These are phyloP conservation scores for Lactifluus piperatus DNA, from an alignment of 768 basidiomycete genomes.

Conservation along the genomic window DNA sequence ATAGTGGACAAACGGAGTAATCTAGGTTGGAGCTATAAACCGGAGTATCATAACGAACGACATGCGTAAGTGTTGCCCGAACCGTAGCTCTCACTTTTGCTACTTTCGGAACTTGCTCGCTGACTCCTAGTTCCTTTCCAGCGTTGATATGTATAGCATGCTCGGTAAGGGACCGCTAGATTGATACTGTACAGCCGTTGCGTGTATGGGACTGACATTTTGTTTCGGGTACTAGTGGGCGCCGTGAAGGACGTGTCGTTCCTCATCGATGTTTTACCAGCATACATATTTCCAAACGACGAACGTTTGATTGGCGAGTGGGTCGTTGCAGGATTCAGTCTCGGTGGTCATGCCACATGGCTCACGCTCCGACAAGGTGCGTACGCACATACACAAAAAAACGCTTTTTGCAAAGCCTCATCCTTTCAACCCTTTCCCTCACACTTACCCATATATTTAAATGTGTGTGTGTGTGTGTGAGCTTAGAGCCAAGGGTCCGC, in stretches of 20 bases:
- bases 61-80: slow-evolving; percentile 31
- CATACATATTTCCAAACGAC: slow-evolving; percentile 60
- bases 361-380: slow-evolving; percentile 45
- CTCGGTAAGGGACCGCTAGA: slow-evolving; percentile 29
- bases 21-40: slow-evolving; percentile 28
- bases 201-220: neutral
- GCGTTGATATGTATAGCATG: slow-evolving; percentile 42
- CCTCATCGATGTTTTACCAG: slow-evolving; percentile 70
- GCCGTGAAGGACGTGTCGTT: slow-evolving; percentile 71
- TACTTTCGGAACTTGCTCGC: neutral
- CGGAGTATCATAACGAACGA: slow-evolving; percentile 31
- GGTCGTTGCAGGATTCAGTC: slow-evolving; percentile 66
- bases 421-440: too few species aligned
- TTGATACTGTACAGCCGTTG: too few species aligned
- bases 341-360: slow-evolving; percentile 86
- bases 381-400: too few species aligned
- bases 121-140: slow-evolving; percentile 18
- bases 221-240: slow-evolving; percentile 43
- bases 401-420: too few species aligned
- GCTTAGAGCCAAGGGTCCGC: slow-evolving; percentile 36
- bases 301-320: slow-evolving; percentile 57
- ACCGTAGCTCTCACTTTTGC: neutral
- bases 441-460: too few species aligned
- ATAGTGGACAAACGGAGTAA: slow-evolving; percentile 32
- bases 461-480: too few species aligned